Conservation (phyloP, 2,329 filamentous ascomycete genomes). For the Dactylella cylindrospora region DNA sequence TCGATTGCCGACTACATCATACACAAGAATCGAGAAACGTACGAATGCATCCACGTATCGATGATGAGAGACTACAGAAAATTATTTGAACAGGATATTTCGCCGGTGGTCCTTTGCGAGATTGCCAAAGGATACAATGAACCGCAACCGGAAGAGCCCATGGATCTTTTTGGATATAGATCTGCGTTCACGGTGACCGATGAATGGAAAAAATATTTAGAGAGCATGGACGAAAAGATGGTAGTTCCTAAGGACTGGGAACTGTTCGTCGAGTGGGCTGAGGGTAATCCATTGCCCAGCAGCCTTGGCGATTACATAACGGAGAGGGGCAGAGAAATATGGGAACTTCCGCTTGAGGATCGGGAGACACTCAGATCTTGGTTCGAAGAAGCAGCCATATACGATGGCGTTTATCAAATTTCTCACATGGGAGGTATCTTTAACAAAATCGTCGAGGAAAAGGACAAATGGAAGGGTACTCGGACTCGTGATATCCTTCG, state of each 20-base stretch:
- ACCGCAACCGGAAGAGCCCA: constrained; percentile 51
- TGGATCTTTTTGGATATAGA: constrained; percentile 25
- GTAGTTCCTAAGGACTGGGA: constrained; percentile 55
- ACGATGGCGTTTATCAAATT: constrained; percentile 58
- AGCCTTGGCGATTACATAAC: constrained; percentile 49
- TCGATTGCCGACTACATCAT: constrained; percentile 11
- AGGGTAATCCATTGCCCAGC: constrained; percentile 55
- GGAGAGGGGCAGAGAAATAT: constrained; percentile 53
- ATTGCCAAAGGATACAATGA: constrained; percentile 61
- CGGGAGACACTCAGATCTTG: constrained; percentile 52
- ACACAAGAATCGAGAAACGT: neutral
- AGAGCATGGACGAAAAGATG: constrained; percentile 54
- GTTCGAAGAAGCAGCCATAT: constrained; percentile 57
- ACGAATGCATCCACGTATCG: constrained; percentile 9
- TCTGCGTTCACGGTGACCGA: constrained; percentile 24
- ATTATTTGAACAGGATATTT: constrained; percentile 58
- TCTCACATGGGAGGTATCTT: constrained; percentile 52
- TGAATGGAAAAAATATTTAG: neutral
- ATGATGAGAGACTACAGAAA: constrained; percentile 32
- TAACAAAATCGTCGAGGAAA: constrained; percentile 55
- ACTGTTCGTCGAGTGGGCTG: constrained; percentile 57
- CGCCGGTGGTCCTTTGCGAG: constrained; percentile 57
- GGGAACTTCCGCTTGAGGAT: constrained; percentile 55
- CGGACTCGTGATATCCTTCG: constrained; percentile 55
- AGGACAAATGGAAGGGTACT: constrained; percentile 55